Base-by-base conservation (phyloP, 176 grass and related monocot genomes). In the Oryza nivara region DNA sequence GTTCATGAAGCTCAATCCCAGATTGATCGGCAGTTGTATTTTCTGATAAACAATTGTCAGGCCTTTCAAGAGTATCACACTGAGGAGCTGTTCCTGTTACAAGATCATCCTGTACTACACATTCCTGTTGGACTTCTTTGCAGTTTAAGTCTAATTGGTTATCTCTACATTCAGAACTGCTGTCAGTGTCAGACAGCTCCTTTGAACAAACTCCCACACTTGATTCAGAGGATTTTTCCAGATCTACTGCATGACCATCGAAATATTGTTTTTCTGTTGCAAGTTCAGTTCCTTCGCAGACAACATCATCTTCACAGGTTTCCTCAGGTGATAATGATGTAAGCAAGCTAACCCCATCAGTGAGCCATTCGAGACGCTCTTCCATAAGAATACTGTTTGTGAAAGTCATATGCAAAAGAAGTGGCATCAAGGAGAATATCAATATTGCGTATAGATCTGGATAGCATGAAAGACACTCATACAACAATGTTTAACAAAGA, bases 331-430 rank as follows among this genome's bases (percentile, higher is more conserved):
- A 91, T 69, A 96, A 82, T 7, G 94, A 87, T 86, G 90, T 92
- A 88, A 99, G 75, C 86, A 96, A 89, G 72, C 86, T 89, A 76
- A 92, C 52, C 46, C 93, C 93, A 80, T 99, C 91, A 19, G 92
- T 96, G 22, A 99, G 91, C 91, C 89, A 91, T 70, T 94, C 93
- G 0, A 99, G 88, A 36, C 96, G 94, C 85, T 99, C 96, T 92
- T 99, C 96, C 81, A 92, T 92, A 70, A 99, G 79, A 83, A 99
- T 94, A 77, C 96, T 81, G 65, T n/a, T 83, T 67, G 85, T 67
- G 48, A 68, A 64, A 75, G 60, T 66, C 47, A 67, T 7, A 45
- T 81, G 38, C 77, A 52, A 82, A 81, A 45, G 69, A 85, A 20
- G 35, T 66, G 11, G 76, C 34, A 38, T 76, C n/a, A 64, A 85